Conservation (phyloP, 345 rosid species). For the Populus alba region DNA sequence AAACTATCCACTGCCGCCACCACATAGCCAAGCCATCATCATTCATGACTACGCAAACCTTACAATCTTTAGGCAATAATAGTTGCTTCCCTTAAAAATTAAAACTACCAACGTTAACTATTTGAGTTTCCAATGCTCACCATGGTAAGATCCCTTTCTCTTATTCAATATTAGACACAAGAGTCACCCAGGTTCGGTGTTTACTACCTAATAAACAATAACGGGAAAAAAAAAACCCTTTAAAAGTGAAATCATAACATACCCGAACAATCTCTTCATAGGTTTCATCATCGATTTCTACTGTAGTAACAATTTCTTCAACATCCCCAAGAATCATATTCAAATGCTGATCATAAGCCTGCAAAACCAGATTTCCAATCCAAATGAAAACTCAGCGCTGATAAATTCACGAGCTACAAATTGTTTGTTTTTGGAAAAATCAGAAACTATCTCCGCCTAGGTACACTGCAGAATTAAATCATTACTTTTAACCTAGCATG, state of each 20-base stretch:
- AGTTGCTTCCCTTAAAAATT: background rate
- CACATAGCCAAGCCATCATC: background rate
- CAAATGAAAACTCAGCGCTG: background rate
- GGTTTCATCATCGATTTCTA: constrained; percentile 98
- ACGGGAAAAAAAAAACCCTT: background rate
- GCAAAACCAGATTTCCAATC: constrained; percentile 21
- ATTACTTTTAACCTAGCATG: too few species aligned
- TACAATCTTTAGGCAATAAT: background rate
- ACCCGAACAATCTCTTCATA: constrained; percentile 99
- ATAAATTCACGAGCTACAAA: background rate
- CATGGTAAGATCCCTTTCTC: too few species aligned
- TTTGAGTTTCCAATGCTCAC: background rate
- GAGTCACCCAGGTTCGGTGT: background rate
- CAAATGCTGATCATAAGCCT: constrained; percentile 99
- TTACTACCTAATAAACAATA: background rate
- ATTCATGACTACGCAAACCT: background rate
- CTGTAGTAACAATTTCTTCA: constrained; percentile 89
- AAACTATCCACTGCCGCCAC: background rate
- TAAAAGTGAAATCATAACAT: constrained; percentile 19
- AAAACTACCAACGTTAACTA: background rate
- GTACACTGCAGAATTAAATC: too few species aligned
- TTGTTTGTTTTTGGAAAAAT: too few species aligned
- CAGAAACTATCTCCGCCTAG: too few species aligned
- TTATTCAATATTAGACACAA: background rate
- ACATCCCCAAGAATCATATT: constrained; percentile 99